Base-by-base conservation (phyloP, 2,329 filamentous ascomycete genomes). In the Domatiomyces catenatus region DNA sequence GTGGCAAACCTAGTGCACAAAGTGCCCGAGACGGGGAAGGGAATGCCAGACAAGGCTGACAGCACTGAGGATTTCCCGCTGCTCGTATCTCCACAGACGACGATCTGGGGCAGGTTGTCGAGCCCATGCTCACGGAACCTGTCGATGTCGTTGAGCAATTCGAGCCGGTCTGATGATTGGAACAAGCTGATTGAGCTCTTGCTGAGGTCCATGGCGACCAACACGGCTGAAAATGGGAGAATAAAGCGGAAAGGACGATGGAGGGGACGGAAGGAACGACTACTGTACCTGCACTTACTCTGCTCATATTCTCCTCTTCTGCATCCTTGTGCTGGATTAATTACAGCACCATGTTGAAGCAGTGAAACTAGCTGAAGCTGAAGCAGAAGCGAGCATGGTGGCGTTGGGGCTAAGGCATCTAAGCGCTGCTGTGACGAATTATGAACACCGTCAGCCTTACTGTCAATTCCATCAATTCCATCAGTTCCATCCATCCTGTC, bases 21-120 rank as follows among this genome's bases (percentile, higher is more conserved):
- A 46, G 72, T 76, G 48, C 76, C 75, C 53, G 77, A 75, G 50
- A 74, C 68, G 0, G 78, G 79, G 45, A 83, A 82, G 0, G 74
- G 72, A 8, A 79, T 77, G 20, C 76, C 76, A 0, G 77, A 80
- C 39, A 83, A 69, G n/a, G 77, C 77, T 58, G 81, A 77, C 1
- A 82, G 70, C 1, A 80, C 75, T 3, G 58, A 61, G 56, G 75
- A 79, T 62, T 82, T 82, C 18, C 79, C 79, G 5, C 76, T 74
- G 1, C 76, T 80, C 62, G 81, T 77, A 60, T 81, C 77, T 26
- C 79, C 78, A 32, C 79, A 79, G 20, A 81, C 77, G 46, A 81
- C 77, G 36, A 82, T 75, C 59, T 82, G 77, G 0, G 76, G 77
- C 0, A 80, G 67, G 46, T 55, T 48, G 20, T 18, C 44, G 66